These are phyloP conservation scores for Dovyalis caffra DNA, from an alignment of 345 rosid genomes.

Conservation along the genomic window DNA sequence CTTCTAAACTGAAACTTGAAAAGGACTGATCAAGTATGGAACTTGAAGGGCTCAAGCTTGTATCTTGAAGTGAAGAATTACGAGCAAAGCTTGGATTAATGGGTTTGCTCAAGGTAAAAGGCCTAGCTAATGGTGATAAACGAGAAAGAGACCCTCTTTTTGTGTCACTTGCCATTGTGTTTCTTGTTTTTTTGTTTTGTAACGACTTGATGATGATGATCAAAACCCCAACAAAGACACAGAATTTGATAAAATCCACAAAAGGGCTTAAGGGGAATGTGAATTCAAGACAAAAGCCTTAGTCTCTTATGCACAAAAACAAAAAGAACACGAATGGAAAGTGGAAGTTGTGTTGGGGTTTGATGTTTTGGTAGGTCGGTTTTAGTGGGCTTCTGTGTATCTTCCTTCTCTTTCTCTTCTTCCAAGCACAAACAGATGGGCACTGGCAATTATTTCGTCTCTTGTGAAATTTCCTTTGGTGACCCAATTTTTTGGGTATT, in stretches of 20 bases:
- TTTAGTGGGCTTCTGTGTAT: background rate
- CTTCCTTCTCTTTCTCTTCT: background rate
- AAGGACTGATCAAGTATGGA: background rate
- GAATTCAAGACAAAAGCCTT: background rate
- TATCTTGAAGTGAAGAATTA: background rate
- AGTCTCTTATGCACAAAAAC: background rate
- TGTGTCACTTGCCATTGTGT: background rate
- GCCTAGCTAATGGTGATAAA: conserved; percentile 44
- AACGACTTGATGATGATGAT: background rate
- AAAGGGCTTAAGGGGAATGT: background rate
- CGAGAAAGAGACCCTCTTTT: conserved; percentile 18
- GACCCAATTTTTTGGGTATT: background rate
- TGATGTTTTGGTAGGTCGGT: background rate
- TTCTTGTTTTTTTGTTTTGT: background rate
- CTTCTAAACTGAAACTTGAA: background rate
- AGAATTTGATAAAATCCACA: background rate
- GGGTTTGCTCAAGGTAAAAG: conserved; percentile 32
- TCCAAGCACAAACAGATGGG: background rate
- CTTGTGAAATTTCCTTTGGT: background rate
- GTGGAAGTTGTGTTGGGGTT: background rate
- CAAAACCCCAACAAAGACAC: background rate
- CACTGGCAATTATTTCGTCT: background rate
- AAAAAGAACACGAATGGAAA: background rate
- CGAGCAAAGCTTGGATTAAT: conserved; percentile 1
- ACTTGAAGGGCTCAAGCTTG: background rate